phyloP scores from a whole-genome alignment of 108 stramenopile species.

The Cylindrotheca fusiformis region DNA sequence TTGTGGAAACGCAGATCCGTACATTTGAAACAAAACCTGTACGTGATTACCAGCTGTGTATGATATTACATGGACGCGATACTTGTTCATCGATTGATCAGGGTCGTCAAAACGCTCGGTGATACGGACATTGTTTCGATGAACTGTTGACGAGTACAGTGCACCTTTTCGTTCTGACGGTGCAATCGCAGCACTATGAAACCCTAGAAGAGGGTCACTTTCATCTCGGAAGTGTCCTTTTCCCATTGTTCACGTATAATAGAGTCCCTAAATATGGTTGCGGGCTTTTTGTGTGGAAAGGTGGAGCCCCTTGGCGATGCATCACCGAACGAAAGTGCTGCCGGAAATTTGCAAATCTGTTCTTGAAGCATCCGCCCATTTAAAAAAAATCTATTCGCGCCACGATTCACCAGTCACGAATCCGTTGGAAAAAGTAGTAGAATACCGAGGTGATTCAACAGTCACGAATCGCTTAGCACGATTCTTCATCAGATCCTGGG shows the following conservation, averaged over 20 bases:
- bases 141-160: not conserved
- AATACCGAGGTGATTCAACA: no score
- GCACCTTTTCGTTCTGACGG: not conserved
- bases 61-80: not conserved
- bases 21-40: conserved; percentile 28
- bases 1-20: conserved; percentile 22
- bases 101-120: not conserved
- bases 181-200: not conserved
- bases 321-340: no score
- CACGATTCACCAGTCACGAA: no score
- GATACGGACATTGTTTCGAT: not conserved
- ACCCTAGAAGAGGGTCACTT: conserved; percentile 4
- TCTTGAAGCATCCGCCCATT: no score
- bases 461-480: no score
- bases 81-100: not conserved
- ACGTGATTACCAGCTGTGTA: conserved; percentile 16
- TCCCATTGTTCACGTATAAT: not conserved
- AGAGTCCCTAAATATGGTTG: no score
- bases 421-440: no score
- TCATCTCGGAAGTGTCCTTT: conserved; percentile 5
- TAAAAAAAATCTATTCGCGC: no score
- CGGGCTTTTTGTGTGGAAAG: no score
- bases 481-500: no score
- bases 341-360: no score
- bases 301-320: no score